Base-by-base conservation (phyloP, 306 rosid genomes). In the Sindora glabra region DNA sequence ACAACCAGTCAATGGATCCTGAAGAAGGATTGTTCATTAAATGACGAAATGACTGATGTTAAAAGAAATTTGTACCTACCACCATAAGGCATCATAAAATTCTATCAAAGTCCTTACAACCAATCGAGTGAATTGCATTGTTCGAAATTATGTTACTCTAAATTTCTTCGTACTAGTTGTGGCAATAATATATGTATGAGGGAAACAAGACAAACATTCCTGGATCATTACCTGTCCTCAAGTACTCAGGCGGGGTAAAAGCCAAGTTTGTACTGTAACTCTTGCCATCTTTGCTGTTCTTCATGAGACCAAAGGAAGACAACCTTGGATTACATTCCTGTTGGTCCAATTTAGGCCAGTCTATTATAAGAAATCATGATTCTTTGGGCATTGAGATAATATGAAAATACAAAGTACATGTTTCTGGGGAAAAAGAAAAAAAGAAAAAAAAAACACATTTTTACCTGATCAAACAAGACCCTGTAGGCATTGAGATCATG, bases 241-340 rank as follows among this genome's bases (percentile, higher is more conserved):
- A 75, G 81, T 90, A 90, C 72, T 90, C 97, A 0, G 97, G 97
- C 36, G 97, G 97, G 8, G 94, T 86, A 79, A 90, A 89, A 32
- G 97, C 97, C 81, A 89, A 68, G 75, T 89, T 89, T 45, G 97
- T 89, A 60, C 97, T 89, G 72, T 90, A 90, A 78, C 97, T 90
- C 69, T 86, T 90, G 57, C 97, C 97, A 78, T 90, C 97, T 73
- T 95, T 81, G 68, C 97, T 90, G 55, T 90, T 90, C 84, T 90
- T 90, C 97, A 86, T 90, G 21, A 90, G 86, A 24, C 97, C 97
- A 76, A 90, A 90, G 81, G 95, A 90, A 23, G 97, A 90, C 61
- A 89, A 69, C 82, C 95, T 89, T 5, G 95, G 97, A 84, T 86
- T 89, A n/a, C 79, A 89, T 50, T 86, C 97, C 97, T 89, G 79